Base-by-base conservation (phyloP, 495 filamentous ascomycete genomes). In the Friedmanniomyces simplex region DNA sequence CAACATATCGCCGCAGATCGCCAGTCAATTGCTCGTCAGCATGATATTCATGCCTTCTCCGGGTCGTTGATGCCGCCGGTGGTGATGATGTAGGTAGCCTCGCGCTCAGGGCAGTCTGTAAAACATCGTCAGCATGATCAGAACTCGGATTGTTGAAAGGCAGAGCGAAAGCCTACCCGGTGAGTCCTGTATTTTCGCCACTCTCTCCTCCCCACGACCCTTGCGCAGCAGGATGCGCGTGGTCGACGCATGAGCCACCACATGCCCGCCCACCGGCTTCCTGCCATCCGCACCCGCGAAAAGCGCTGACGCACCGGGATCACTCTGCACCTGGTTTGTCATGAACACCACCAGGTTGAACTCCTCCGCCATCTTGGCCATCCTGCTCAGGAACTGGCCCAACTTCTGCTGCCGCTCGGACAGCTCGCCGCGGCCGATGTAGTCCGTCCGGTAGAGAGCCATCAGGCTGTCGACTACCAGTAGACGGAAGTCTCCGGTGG, bases 281-380 rank as follows among this genome's bases (percentile, higher is more conserved):
- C 82, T 78, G 52, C 86, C 86, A 73, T 90, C 86, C 34, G 82
- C 86, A 52, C 84, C 82, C 37, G 85, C 82, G 56, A 90, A 90
- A n/a, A 90, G 75, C 34, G 86, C 82, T 69, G 77, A 87, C 1
- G 86, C 86, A 57, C 86, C 85, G n/a, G 86, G 86, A 59, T 89
- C 86, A 51, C 80, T 84, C 71, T 88, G 85, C 45, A 90, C 86
- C 70, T 90, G 86, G 58, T 89, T 90, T 24, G 86, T 90, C 81
- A 89, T 83, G 50, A 89, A 70, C 24, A 89, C 84, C 52, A 79
- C 82, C 57, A 90, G 73, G 61, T 89, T 90, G 71, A 90, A 90
- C 64, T 89, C 86, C 72, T 89, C 85, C 48, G 85, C 82, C 77
- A 88, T 85, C 67, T 87, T 84, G 14, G 82, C 79, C 14, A 88